These are phyloP conservation scores for Verbena officinalis DNA, from an alignment of 257 asterid genomes.

Conservation along the genomic window DNA sequence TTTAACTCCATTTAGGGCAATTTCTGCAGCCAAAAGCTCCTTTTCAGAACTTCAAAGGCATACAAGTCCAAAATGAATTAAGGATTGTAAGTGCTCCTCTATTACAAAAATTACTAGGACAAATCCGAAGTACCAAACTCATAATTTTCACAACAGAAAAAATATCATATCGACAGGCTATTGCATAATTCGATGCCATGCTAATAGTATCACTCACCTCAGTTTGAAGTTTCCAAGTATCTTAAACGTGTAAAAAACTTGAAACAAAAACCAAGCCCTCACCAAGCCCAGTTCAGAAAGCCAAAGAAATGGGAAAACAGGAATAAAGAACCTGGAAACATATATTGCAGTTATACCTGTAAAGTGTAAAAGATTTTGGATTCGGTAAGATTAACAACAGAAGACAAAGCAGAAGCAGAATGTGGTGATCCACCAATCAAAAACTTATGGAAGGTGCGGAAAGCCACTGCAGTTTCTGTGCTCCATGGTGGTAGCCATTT, in stretches of 20 bases:
- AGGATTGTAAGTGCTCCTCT: conserved; percentile 13
- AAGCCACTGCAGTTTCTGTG: conserved; percentile 91
- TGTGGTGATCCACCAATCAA: conserved; percentile 70
- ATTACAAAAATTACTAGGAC: conserved; percentile 9
- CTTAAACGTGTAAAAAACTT: conserved; percentile 1
- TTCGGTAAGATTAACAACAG: conserved; percentile 40
- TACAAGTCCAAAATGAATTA: background rate
- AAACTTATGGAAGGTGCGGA: conserved; percentile 81
- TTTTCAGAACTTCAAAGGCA: conserved; percentile 5
- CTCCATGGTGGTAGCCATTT: conserved; percentile 97
- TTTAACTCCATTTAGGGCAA: background rate
- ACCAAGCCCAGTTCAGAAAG: conserved; percentile 12
- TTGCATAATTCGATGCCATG: conserved; percentile 22
- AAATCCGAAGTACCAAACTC: background rate
- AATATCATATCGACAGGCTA: conserved; percentile 9
- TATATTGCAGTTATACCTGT: conserved; percentile 53
- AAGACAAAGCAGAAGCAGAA: conserved; percentile 44
- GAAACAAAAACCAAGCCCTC: background rate
- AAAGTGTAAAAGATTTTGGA: conserved; percentile 54
- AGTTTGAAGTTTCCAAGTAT: conserved; percentile 2
- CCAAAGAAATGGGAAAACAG: background rate
- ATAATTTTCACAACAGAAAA: conserved; percentile 10
- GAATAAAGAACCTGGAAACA: conserved; percentile 19
- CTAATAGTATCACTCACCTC: conserved; percentile 15
- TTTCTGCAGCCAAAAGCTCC: conserved; percentile 16